Evolutionary conservation across 2,329 filamentous ascomycete species (phyloP), one percentile per base, ranked within the genome.

Genomic region (Talaromyces rugulosus): DNA sequence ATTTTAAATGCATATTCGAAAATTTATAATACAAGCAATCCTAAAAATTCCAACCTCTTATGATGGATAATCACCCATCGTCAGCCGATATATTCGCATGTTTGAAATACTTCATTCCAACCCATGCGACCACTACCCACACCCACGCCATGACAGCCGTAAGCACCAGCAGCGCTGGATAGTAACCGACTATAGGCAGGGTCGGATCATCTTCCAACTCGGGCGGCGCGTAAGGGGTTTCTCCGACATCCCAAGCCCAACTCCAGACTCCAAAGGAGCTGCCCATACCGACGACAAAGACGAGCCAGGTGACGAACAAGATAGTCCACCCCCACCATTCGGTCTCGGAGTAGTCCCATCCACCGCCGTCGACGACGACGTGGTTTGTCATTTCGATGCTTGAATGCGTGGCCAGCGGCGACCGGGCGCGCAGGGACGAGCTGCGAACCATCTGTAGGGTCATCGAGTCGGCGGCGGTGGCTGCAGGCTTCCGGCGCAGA

Each of bases 261-360:
- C 89, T 95, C 95, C 95, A 99, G 27, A 98, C 87, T 27, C 90
- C 94, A 53, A 98, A 83, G 74, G 92, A 97, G 57, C 91, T 96
- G 59, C 95, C 95, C 90, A 99, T 98, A 34, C 95, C 95, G 0
- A 95, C 87, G 23, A 98, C 92, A 74, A 99, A 98, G 30, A 97
- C 92, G 52, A 96, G 80, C 95, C 96, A 99, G 0, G 96, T 99
- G 54, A 91, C 89, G 47, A 90, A 80, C 34, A 99, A 81, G 55
- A 99, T 89, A 7, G 96, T 89, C 92, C 94, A 99, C 0, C 95
- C 95, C 94, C 95, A 99, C 88, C 91, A 96, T 70, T 95, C 93
- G 0, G 95, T 99, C 78, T 97, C 93, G 50, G 89, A 87, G 72
- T 98, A 97, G 77, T 96, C 91, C 88, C 92, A 95, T 63, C 69